phyloP scores from a whole-genome alignment of 305 asterid genomes.

The Solanum hybrid region DNA sequence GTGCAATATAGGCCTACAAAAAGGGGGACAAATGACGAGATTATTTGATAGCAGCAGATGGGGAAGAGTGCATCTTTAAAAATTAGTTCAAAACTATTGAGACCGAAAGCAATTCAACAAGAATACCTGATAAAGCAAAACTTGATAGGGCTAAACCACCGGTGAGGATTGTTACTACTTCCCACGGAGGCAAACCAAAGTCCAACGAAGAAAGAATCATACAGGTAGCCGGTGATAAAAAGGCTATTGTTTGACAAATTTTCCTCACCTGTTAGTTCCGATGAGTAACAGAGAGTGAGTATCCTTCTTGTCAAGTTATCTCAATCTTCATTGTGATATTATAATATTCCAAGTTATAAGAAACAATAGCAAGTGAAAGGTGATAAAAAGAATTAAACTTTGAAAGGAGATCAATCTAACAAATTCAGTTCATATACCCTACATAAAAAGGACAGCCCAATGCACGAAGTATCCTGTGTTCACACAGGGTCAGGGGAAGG shows the following conservation, averaged over 20 bases:
- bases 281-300: constrained; percentile 1
- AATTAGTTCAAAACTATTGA: not conserved
- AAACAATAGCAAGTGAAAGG: not conserved
- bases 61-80: not conserved
- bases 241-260: constrained; percentile 86
- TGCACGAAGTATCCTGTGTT: not conserved
- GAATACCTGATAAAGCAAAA: constrained; percentile 82
- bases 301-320: not conserved
- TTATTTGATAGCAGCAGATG: not conserved
- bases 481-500: not conserved
- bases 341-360: not conserved
- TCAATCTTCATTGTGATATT: not conserved
- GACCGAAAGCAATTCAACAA: not conserved
- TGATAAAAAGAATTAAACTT: not conserved
- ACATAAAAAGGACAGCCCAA: not conserved
- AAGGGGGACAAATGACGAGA: constrained; percentile 4
- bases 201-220: constrained; percentile 84
- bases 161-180: constrained; percentile 63
- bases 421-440: not conserved
- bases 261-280: constrained; percentile 63
- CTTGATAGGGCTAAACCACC: constrained; percentile 86
- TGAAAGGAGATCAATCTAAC: not conserved
- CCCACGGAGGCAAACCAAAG: constrained; percentile 87
- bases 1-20: constrained; percentile 84
- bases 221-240: constrained; percentile 88